Evolutionary conservation across 2,329 filamentous ascomycete species (phyloP).

Genomic region (Pseudogymnoascus sp.): DNA sequence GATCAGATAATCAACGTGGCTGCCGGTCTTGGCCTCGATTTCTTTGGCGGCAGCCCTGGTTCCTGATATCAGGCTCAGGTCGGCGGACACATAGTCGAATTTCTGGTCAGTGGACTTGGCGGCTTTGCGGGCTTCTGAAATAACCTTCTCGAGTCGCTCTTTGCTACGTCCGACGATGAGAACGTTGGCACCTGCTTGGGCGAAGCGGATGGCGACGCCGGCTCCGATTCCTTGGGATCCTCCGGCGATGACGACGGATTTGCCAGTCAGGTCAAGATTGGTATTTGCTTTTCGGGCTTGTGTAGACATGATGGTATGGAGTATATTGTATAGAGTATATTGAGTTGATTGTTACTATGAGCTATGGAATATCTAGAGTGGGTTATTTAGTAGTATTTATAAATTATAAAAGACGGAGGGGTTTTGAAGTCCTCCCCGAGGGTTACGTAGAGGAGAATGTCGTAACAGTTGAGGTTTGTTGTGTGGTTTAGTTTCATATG

Average conservation of each 20-base stretch:
- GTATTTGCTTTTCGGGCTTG: background rate
- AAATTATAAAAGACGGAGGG: background rate
- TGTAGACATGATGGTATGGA: background rate
- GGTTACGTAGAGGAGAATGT: background rate
- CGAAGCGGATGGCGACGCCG: constrained; percentile 1
- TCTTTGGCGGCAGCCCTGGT: background rate
- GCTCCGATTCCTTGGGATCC: constrained; percentile 3
- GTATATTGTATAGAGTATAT: background rate
- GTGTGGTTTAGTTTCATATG: background rate
- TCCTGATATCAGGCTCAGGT: background rate
- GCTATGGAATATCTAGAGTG: background rate
- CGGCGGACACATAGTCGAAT: background rate
- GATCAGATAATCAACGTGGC: background rate
- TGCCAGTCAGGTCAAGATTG: background rate
- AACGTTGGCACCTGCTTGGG: background rate
- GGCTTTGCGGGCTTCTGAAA: background rate
- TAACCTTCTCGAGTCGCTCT: background rate
- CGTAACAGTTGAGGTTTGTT: background rate
- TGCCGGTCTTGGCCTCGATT: background rate
- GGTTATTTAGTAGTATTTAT: background rate
- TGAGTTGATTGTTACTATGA: background rate
- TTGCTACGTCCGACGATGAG: background rate
- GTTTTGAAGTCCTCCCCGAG: background rate
- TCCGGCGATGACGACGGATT: background rate
- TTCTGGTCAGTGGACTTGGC: background rate